Base-by-base conservation (phyloP, 2,329 filamentous ascomycete genomes). In the Paramyrothecium roridum region DNA sequence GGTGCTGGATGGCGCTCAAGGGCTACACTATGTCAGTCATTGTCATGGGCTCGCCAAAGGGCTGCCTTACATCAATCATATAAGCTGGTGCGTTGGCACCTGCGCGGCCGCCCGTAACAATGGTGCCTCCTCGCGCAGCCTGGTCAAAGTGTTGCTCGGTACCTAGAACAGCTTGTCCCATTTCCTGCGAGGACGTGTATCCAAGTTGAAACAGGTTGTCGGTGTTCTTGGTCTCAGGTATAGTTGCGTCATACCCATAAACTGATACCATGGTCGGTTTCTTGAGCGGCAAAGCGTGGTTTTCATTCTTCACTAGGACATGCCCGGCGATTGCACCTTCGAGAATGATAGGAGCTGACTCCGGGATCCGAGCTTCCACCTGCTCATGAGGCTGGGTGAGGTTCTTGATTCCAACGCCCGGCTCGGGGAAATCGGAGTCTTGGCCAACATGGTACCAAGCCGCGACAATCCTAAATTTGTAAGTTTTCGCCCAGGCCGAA, bases 231-330 rank as follows among this genome's bases (percentile, higher is more conserved):
- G 79, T 80, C 1, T 68, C 65, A 0, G 74, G 65, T 0, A 76
- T 64, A 0, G 75, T 75, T 3, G 91, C 91, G 82, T 90, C 75
- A 77, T 85, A 76, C 62, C 88, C 73, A 75, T 85, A 79, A 65
- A 87, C 70, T 63, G 83, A 80, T 75, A 88, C 59, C 69, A 82
- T 77, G 53, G 73, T 71, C 7, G 76, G 85, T 54, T 77, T 76
- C 53, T 79, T 69, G 37, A 93, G 77, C 0, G 90, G 90, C 8
- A 93, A 73, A 0, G 80, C 75, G 8, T 77, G 77, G 48, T 80
- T 77, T 3, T 73, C 74, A 69, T 96, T 95, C 76, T 96, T 96
- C 53, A 96, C 76, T 1, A 96, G 77, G 23, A 93, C 88, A 52
- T 88, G 90, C 4, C 84, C 82, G 8, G 82, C 76, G n/a, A 83